Conservation (phyloP, 2,329 filamentous ascomycete genomes). For the Iodosphaeria phyllophila region DNA sequence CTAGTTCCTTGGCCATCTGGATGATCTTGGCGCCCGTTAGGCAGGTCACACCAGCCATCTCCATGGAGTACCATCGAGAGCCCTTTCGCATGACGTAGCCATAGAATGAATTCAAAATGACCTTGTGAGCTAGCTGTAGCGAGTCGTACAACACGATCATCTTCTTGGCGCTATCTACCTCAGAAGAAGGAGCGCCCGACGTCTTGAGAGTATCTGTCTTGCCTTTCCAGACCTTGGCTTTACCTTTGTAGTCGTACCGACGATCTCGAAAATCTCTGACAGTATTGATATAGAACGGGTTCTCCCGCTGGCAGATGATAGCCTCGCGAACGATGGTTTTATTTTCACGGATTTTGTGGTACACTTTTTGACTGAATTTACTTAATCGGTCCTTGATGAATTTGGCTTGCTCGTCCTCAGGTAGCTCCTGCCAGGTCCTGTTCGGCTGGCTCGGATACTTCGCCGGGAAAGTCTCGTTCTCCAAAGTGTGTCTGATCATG, state of each 20-base stretch:
- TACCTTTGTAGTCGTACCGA: slow-evolving; percentile 94
- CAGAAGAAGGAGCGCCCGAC: slow-evolving; percentile 52
- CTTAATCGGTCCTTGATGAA: slow-evolving; percentile 76
- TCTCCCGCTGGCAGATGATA: slow-evolving; percentile 95
- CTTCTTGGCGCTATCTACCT: slow-evolving; percentile 91
- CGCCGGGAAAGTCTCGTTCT: slow-evolving; percentile 83
- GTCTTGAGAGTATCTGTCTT: slow-evolving; percentile 79
- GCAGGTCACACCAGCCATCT: slow-evolving; percentile 98
- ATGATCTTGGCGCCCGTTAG: slow-evolving; percentile 93
- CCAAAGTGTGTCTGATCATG: slow-evolving; percentile 84
- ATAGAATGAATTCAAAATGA: slow-evolving; percentile 98
- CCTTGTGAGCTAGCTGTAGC: slow-evolving; percentile 90
- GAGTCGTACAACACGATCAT: slow-evolving; percentile 97
- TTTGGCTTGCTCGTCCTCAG: slow-evolving; percentile 61
- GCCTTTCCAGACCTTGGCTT: slow-evolving; percentile 96
- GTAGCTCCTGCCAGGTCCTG: slow-evolving; percentile 65
- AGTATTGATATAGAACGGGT: slow-evolving; percentile 95
- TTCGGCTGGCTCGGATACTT: slow-evolving; percentile 50
- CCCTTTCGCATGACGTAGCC: slow-evolving; percentile 99
- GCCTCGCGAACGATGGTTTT: slow-evolving; percentile 87
- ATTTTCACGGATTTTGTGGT: slow-evolving; percentile 95
- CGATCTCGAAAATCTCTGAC: slow-evolving; percentile 93
- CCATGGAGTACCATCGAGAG: slow-evolving; percentile 96
- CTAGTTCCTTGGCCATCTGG: slow-evolving; percentile 82
- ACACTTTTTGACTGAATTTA: slow-evolving; percentile 94